Conservation (phyloP, 805 yeast species). For the Pichia heedii region DNA sequence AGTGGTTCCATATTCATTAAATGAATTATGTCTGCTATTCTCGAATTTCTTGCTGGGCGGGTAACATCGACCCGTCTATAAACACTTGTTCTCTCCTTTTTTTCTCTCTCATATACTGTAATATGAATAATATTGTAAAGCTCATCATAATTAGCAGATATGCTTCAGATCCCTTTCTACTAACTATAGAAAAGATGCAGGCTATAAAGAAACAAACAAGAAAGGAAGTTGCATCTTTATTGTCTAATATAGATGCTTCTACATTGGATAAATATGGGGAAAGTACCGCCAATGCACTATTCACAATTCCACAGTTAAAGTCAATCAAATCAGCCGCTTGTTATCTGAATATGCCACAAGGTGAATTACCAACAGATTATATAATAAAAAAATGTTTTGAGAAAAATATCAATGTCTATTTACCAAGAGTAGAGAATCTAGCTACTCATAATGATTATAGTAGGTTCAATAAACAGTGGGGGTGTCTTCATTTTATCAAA, state of each 20-base stretch:
- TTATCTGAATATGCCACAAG: constrained; percentile 66
- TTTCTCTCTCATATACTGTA: no score
- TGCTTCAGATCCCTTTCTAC: no score
- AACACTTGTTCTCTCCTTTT: no score
- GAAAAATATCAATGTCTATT: constrained; percentile 39
- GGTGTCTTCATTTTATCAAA: constrained; percentile 47
- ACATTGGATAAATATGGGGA: background rate
- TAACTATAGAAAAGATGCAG: background rate
- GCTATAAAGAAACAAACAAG: background rate
- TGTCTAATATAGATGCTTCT: background rate
- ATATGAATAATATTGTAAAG: no score
- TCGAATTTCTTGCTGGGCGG: no score
- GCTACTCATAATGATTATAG: constrained; percentile 22
- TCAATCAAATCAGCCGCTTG: constrained; percentile 47
- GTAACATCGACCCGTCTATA: no score
- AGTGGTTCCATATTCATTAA: no score
- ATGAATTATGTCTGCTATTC: no score
- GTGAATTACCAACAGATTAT: constrained; percentile 55
- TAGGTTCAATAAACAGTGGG: constrained; percentile 25
- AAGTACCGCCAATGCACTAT: constrained; percentile 2
- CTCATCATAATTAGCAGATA: no score
- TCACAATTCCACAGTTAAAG: constrained; percentile 26
- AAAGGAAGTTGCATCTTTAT: background rate
- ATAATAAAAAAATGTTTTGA: constrained; percentile 46
- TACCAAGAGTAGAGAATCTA: constrained; percentile 39